Evolutionary conservation across 2,329 filamentous ascomycete genomes (phyloP).

Genomic region (Bipolaris cookei): DNA sequence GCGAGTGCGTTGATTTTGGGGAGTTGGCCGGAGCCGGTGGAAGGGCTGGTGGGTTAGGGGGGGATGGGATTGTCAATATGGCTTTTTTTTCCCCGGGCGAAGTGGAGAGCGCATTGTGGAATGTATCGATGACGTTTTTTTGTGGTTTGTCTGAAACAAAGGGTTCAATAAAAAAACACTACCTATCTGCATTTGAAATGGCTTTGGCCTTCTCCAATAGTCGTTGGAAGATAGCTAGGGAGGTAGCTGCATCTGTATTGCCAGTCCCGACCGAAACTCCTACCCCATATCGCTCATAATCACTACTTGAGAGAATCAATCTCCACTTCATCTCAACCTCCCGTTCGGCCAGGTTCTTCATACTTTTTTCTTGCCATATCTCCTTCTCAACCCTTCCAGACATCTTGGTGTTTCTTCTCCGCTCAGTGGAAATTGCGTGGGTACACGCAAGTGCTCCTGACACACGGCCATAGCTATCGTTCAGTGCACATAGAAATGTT

Average conservation of each 20-base stretch:
- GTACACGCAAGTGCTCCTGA: neutral
- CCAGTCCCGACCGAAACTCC: neutral
- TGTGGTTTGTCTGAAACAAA: neutral
- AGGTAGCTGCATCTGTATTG: no score
- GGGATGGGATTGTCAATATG: neutral
- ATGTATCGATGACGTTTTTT: no score
- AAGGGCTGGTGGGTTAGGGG: slow-evolving; percentile 67
- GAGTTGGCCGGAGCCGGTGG: slow-evolving; percentile 82
- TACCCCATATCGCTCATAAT: neutral
- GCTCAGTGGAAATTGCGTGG: neutral
- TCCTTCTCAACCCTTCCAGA: neutral
- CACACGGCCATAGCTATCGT: neutral
- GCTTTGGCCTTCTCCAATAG: no score
- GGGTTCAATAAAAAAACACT: no score
- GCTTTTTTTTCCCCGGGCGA: no score
- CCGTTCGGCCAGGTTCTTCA: neutral
- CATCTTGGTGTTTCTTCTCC: neutral
- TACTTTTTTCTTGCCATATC: neutral
- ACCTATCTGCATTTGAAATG: no score
- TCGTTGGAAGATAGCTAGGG: no score
- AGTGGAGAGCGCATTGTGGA: neutral
- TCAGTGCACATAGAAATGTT: neutral
- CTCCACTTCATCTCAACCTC: neutral
- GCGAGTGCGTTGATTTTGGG: slow-evolving; percentile 83
- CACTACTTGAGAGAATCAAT: neutral